phyloP scores from a whole-genome alignment of 2,329 filamentous ascomycete species.

The Madurella mycetomatis region DNA sequence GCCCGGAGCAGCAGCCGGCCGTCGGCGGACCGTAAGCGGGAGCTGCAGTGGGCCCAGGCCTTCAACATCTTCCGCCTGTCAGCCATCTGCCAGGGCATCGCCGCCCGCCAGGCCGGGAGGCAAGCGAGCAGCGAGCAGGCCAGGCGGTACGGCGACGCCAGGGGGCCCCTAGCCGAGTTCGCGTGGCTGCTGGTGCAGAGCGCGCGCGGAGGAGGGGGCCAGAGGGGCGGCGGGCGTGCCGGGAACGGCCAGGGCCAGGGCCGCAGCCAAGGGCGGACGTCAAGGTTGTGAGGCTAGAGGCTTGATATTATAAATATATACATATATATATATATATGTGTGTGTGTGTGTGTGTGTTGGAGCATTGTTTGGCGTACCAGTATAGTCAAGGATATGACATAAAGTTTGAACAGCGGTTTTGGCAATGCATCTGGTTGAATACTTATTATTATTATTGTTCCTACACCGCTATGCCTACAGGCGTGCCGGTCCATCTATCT shows the following conservation, averaged over 20 bases:
- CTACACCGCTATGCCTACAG: no score
- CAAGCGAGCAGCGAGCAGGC: constrained; percentile 90
- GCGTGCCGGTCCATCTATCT: no score
- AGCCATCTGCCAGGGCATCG: constrained; percentile 79
- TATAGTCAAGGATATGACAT: no score
- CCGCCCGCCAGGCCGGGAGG: constrained; percentile 74
- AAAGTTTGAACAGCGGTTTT: no score
- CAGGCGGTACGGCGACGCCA: constrained; percentile 62
- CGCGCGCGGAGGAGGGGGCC: constrained; percentile 20
- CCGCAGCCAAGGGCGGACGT: neutral
- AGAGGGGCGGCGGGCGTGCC: neutral
- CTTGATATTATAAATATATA: no score
- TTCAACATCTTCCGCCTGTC: constrained; percentile 59
- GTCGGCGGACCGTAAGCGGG: constrained; percentile 33
- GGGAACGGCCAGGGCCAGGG: neutral
- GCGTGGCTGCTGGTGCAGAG: constrained; percentile 69
- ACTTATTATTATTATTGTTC: no score
- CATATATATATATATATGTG: no score
- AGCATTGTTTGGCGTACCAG: no score
- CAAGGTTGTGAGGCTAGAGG: neutral
- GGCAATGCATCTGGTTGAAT: no score
- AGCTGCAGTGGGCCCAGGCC: constrained; percentile 57
- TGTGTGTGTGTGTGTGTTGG: no score
- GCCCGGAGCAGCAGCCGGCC: constrained; percentile 34
- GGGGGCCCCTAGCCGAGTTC: constrained; percentile 68